Evolutionary conservation across 2,329 filamentous ascomycete species (phyloP), one percentile per base, ranked within the genome.

Genomic region (Colletotrichum paranaense): DNA sequence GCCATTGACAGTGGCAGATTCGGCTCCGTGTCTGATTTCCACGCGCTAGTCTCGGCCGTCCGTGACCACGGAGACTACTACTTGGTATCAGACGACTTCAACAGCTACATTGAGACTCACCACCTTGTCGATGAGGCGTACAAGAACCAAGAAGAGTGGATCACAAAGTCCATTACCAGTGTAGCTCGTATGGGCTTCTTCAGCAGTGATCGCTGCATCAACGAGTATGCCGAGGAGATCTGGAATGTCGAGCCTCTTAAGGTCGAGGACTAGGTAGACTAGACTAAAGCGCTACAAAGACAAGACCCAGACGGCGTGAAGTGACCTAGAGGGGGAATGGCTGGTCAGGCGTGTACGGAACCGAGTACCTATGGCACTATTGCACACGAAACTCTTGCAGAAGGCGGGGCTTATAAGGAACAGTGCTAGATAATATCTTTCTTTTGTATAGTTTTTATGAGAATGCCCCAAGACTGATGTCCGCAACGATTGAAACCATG

Each of bases 101-200:
- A 94, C 84, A 96, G 93, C 81, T 99, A 99, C 86, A 87, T 97
- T 78, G 91, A 96, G 83, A 98, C 97, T 8, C 97, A 99, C 76
- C 89, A 91, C 71, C 88, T 98, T 68, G 95, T 99, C 38, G 97
- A 99, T 79, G 92, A 96, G 84, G 92, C 95, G 63, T 99, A 97
- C 88, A 91, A 91, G 83, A 93, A 98, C 84, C 94, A 96, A 82
- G 95, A 98, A 73, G 93, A 94, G 78, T 99, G 97, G 97, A 85
- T 97, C 72, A 93, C 91, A 75, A 98, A 98, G 89, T 93, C 90
- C 76, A 98, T 99, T 80, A 92, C 90, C 55, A 94, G 93, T 72
- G 97, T 99, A 22, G 89, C 95, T 7, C 89, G 95, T 53, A 99
- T 99, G 97, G 97, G 96, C 49, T 98, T 98, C 90, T 98, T 98